Percentiles rank a stretch among this genome's conserved stretches.
Conservation (phyloP, 768 basidiomycete genomes). For the Suillus subaureus region DNA sequence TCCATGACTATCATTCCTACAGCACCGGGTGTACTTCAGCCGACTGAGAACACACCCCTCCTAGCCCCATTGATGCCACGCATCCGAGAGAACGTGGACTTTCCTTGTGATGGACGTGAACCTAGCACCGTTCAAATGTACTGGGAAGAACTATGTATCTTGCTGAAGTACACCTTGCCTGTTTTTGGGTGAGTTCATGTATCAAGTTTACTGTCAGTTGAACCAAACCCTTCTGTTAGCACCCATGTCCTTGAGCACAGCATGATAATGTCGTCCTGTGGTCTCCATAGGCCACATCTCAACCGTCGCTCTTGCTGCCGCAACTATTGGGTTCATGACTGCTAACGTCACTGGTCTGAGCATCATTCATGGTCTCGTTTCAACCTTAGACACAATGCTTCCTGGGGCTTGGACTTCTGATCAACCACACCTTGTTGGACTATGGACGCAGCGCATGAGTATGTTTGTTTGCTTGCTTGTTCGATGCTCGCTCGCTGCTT, state of each 20-base stretch:
- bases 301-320: slow-evolving; percentile 86
- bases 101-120: slow-evolving; percentile 24
- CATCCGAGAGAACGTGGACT: slow-evolving; percentile 47
- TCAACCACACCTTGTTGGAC: slow-evolving; percentile 81
- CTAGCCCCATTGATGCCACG: slow-evolving; percentile 53
- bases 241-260: slow-evolving; percentile 86
- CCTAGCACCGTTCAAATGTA: slow-evolving; percentile 36
- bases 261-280: slow-evolving; percentile 80
- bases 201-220: neutral
- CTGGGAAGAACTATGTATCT: slow-evolving; percentile 58
- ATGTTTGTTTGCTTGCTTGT: slow-evolving; percentile 27
- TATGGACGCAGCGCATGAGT: slow-evolving; percentile 93
- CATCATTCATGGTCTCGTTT: slow-evolving; percentile 81
- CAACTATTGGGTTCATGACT: slow-evolving; percentile 74
- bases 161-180: slow-evolving; percentile 68
- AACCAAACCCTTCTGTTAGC: slow-evolving; percentile 36
- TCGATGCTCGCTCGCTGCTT: neutral
- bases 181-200: slow-evolving; percentile 63
- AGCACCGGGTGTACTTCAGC: neutral
- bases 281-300: slow-evolving; percentile 92
- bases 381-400: slow-evolving; percentile 89
- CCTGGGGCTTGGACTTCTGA: slow-evolving; percentile 93
- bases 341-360: slow-evolving; percentile 58
- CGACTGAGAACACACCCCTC: slow-evolving; percentile 59
- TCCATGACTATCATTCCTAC: slow-evolving; percentile 27